Conservation (phyloP, 1,139 yeast species). For the Candida smagusa region DNA sequence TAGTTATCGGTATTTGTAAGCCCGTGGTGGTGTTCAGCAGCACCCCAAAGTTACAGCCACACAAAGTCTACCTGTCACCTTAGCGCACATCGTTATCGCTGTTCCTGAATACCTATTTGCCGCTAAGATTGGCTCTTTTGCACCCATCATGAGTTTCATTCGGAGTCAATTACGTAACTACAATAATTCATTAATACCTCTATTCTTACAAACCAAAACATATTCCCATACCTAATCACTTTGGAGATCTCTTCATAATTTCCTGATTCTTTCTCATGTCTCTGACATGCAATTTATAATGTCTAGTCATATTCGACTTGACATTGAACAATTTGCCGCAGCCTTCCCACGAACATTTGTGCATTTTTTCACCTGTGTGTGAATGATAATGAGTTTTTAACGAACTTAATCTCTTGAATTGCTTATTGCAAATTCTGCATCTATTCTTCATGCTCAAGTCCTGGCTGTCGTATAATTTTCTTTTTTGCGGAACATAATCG, state of each 20-base stretch:
- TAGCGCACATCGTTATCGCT: too few relatives aligned
- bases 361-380: slow-evolving; percentile 86
- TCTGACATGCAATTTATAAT: slow-evolving; percentile 59
- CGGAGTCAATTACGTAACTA: too few relatives aligned
- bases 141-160: too few relatives aligned
- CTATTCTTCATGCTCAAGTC: slow-evolving; percentile 21
- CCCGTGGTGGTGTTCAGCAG: too few relatives aligned
- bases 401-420: slow-evolving; percentile 78
- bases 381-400: slow-evolving; percentile 77
- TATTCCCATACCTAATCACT: background rate
- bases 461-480: background rate
- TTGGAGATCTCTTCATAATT: background rate
- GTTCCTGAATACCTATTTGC: too few relatives aligned
- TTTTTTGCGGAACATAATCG: background rate
- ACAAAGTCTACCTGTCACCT: too few relatives aligned
- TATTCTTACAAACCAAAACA: too few relatives aligned
- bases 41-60: too few relatives aligned
- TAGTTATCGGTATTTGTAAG: too few relatives aligned
- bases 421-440: slow-evolving; percentile 71
- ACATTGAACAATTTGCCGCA: slow-evolving; percentile 78
- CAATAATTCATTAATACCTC: too few relatives aligned
- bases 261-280: slow-evolving; percentile 15
- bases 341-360: slow-evolving; percentile 58
- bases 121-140: too few relatives aligned
- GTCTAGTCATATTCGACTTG: slow-evolving; percentile 78